These are phyloP conservation scores for Lachnellula willkommii DNA, from an alignment of 2,329 filamentous ascomycete genomes.

Conservation along the genomic window DNA sequence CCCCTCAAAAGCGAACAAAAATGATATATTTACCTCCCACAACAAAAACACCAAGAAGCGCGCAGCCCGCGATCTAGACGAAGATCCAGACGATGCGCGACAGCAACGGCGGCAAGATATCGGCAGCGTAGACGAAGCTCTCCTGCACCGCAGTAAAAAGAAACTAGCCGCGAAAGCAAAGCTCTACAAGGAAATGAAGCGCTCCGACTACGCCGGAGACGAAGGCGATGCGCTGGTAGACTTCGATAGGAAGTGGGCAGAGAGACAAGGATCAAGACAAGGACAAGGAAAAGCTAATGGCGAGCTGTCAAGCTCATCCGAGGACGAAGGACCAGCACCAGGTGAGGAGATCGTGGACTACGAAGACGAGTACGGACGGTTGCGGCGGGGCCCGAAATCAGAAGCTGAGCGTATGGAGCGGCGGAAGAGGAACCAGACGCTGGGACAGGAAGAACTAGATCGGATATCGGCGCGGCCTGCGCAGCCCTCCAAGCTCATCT, in stretches of 20 bases:
- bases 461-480: conserved; percentile 62
- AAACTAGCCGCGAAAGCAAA: conserved; percentile 88
- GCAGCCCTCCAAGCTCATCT: conserved; percentile 68
- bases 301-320: conserved; percentile 51
- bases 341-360: conserved; percentile 69
- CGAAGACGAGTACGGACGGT: conserved; percentile 87
- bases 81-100: conserved; percentile 48
- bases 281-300: conserved; percentile 30
- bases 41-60: conserved; percentile 59
- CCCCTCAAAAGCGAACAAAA: conserved; percentile 49
- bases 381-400: conserved; percentile 63
- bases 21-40: conserved; percentile 63
- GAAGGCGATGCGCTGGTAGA: conserved; percentile 70
- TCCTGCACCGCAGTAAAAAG: conserved; percentile 60
- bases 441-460: conserved; percentile 58
- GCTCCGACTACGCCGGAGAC: conserved; percentile 70
- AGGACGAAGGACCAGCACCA: conserved; percentile 47
- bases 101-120: conserved; percentile 42
- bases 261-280: conserved; percentile 45
- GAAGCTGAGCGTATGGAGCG: conserved; percentile 62
- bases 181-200: conserved; percentile 83
- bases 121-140: conserved; percentile 51
- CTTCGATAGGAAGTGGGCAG: conserved; percentile 92
- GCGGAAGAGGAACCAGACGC: conserved; percentile 45
- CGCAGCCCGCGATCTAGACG: conserved; percentile 51